phyloP scores from a whole-genome alignment of 2,329 filamentous ascomycete genomes.

The Diaporthe batatas region DNA sequence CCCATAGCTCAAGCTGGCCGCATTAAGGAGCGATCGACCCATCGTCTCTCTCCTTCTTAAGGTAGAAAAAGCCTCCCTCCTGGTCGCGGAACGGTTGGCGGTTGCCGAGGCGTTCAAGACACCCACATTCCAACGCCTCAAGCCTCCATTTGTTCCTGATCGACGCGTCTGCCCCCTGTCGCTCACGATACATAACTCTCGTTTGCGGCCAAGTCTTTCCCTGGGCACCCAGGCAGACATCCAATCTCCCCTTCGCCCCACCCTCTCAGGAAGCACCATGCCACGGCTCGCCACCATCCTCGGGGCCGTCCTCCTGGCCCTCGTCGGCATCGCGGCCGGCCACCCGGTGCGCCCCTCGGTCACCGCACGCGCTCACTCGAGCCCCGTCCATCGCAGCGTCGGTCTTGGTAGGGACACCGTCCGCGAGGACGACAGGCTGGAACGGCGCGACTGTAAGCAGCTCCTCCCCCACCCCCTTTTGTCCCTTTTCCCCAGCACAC shows the following conservation, averaged over 20 bases:
- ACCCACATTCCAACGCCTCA: conserved; percentile 28
- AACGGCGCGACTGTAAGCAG: conserved; percentile 36
- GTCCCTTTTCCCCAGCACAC: too few relatives aligned
- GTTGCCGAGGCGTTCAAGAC: conserved; percentile 30
- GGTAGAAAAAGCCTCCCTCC: background rate
- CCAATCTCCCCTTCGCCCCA: too few relatives aligned
- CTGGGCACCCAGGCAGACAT: background rate
- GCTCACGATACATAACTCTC: conserved; percentile 16
- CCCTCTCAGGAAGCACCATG: conserved; percentile 7
- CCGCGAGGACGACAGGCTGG: conserved; percentile 35
- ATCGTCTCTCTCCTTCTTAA: background rate
- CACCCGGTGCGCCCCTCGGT: background rate
- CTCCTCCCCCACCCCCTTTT: too few relatives aligned
- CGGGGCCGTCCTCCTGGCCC: conserved; percentile 11
- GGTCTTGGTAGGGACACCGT: conserved; percentile 34
- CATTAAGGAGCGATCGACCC: background rate
- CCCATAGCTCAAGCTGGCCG: background rate
- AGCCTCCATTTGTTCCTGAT: background rate
- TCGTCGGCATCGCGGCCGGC: conserved; percentile 10
- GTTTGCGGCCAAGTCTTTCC: background rate
- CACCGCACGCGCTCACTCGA: background rate
- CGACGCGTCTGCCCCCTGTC: conserved; percentile 5
- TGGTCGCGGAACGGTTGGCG: background rate
- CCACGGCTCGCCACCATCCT: background rate
- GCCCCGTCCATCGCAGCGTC: conserved; percentile 23